These are phyloP conservation scores for Pestalotiopsis sp. DNA, from an alignment of 2,329 filamentous ascomycete genomes.

Conservation along the genomic window DNA sequence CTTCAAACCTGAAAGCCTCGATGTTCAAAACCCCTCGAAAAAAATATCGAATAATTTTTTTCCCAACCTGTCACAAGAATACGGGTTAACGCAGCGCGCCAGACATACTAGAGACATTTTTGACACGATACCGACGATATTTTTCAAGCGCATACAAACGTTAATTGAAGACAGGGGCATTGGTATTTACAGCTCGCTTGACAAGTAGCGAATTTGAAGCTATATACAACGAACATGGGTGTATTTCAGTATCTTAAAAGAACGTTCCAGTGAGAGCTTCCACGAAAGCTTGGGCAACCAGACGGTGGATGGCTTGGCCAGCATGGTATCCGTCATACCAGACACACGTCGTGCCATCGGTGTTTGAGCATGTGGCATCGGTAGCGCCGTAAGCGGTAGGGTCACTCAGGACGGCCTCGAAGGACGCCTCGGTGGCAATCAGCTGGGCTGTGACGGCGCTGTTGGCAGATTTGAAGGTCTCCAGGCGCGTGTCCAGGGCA, in stretches of 20 bases:
- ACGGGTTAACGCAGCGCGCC: neutral
- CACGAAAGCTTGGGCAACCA: conserved; percentile 19
- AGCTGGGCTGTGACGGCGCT: conserved; percentile 17
- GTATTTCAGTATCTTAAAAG: conserved; percentile 13
- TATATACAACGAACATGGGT: neutral
- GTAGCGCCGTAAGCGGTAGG: conserved; percentile 24
- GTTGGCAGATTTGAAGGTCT: conserved; percentile 17
- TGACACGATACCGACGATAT: too few species aligned
- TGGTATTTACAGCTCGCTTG: neutral
- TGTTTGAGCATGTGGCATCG: conserved; percentile 21
- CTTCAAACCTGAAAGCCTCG: neutral
- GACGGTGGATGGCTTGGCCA: conserved; percentile 21
- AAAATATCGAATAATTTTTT: neutral
- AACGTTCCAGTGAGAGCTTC: conserved; percentile 18
- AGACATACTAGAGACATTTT: neutral
- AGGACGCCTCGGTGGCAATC: conserved; percentile 20
- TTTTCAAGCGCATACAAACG: neutral
- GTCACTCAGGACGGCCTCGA: conserved; percentile 17
- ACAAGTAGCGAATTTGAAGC: neutral
- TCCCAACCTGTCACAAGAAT: neutral
- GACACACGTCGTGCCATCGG: conserved; percentile 21
- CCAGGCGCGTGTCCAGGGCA: conserved; percentile 17
- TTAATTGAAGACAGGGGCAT: neutral
- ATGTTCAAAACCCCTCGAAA: neutral
- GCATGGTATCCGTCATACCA: conserved; percentile 24